Evolutionary conservation across 1,284 basidiomycete genomes (phyloP), one percentile per base, ranked within the genome.

Genomic region (Hypsizygus ulmarius): DNA sequence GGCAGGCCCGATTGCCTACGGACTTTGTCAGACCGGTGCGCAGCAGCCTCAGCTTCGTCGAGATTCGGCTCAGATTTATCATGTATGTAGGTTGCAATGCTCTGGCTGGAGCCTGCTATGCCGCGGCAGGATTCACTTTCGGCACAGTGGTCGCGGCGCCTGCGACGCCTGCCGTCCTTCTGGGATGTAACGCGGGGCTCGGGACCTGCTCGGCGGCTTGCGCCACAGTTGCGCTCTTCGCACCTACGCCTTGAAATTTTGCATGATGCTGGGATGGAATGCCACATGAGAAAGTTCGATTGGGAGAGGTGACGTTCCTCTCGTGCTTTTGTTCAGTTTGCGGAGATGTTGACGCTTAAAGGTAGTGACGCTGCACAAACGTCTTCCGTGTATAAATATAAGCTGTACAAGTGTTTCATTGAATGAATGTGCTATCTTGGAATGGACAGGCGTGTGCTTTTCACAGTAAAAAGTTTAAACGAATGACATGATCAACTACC

Each of bases 71-170:
- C 33, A 33, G 21, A 37, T 15, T 18, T 19, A 18, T 14, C 16
- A 25, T 37, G 21, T 16, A 16, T 32, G 0, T 46, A 82, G 81
- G 79, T 0, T 83, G 81, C 49, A 82, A 82, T 51, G 49, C 53
- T 5, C 52, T 80, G 1, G 78, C 55, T 0, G 75, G 78, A 0
- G 64, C 77, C 0, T 83, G 81, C 59, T 83, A 82, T 41, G 65
- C 72, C 0, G 77, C 59, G 0, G 80, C 79, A 0, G 79, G 80
- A 0, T 64, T 71, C 42, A 69, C 67, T 0, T 82, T 82, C 44
- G 79, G 79, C 0, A 74, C 79, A 12, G 56, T 77, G 6, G 7
- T 25, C 21, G 54, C 74, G 38, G 59, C 61, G 33, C 51, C 67
- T 3, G 70, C 55, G 0, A 71, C 64, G 0, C 77, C 79, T 1